These are phyloP conservation scores for Corynespora cassiicola DNA, from an alignment of 2,329 filamentous ascomycete genomes.

Conservation along the genomic window DNA sequence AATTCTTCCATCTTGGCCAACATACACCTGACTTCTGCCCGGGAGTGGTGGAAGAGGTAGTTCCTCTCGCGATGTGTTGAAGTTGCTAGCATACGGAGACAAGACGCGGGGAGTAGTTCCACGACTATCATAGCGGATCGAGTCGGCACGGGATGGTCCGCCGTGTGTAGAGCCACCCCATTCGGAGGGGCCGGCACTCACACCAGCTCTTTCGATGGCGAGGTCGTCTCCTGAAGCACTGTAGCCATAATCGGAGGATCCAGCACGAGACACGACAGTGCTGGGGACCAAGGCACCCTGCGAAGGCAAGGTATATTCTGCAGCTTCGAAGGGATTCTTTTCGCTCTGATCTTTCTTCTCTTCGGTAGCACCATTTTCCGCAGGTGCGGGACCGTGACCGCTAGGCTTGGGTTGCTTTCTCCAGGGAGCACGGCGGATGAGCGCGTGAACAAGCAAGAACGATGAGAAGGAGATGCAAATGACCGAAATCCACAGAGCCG, in stretches of 20 bases:
- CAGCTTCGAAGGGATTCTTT: conserved; percentile 11
- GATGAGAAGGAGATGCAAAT: conserved; percentile 36
- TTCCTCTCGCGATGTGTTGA: conserved; percentile 21
- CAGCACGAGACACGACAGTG: conserved; percentile 5
- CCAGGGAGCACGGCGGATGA: conserved; percentile 30
- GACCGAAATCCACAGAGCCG: conserved; percentile 40
- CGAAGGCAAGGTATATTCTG: conserved; percentile 4
- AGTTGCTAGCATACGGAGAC: conserved; percentile 23
- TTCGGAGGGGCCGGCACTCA: conserved; percentile 22
- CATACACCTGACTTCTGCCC: background rate
- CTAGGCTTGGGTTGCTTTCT: conserved; percentile 15
- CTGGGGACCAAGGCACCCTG: conserved; percentile 1
- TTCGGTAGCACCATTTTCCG: background rate
- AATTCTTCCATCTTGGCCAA: conserved; percentile 6
- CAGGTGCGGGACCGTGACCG: conserved; percentile 11
- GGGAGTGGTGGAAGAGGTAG: conserved; percentile 8
- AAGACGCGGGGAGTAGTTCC: conserved; percentile 25
- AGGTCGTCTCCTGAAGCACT: conserved; percentile 29
- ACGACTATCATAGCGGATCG: conserved; percentile 29
- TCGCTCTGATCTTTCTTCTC: no score
- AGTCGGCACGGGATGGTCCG: conserved; percentile 24
- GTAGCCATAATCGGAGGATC: conserved; percentile 15
- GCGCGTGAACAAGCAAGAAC: conserved; percentile 36
- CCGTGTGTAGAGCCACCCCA: conserved; percentile 24
- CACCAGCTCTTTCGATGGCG: conserved; percentile 24